A percentile compares a stretch with the other conserved stretches of the same genome.
phyloP scores from a whole-genome alignment of 805 yeast genomes.

The Maudiozyma turicensis region DNA sequence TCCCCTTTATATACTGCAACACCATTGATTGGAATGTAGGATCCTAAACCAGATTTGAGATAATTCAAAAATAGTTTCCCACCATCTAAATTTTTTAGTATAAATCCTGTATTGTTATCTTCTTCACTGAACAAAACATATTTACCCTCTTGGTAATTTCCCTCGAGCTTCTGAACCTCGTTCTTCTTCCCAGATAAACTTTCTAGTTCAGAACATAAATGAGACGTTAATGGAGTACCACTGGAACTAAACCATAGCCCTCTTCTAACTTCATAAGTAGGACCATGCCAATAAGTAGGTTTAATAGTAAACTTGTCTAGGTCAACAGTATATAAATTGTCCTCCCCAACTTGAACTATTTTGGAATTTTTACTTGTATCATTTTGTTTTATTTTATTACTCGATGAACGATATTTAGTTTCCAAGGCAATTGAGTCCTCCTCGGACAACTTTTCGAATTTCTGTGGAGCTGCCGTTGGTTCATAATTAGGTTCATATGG shows the following conservation, averaged over 20 bases:
- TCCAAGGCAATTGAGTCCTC: constrained; percentile 60
- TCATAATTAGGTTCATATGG: constrained; percentile 51
- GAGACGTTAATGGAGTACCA: constrained; percentile 43
- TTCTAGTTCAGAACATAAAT: constrained; percentile 52
- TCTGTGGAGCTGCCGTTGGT: constrained; percentile 41
- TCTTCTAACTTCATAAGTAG: constrained; percentile 69
- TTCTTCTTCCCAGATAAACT: constrained; percentile 3
- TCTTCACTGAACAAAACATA: constrained; percentile 32
- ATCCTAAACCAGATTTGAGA: constrained; percentile 28
- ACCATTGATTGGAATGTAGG: constrained; percentile 37
- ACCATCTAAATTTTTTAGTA: constrained; percentile 36
- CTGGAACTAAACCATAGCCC: constrained; percentile 72
- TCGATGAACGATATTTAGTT: constrained; percentile 25
- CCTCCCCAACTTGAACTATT: constrained; percentile 62
- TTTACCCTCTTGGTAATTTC: constrained; percentile 8
- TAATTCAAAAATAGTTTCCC: constrained; percentile 32
- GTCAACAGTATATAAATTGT: constrained; percentile 66
- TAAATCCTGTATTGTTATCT: constrained; percentile 32
- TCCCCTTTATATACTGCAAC: constrained; percentile 26
- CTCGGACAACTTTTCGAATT: constrained; percentile 58
- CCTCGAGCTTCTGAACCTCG: constrained; percentile 1
- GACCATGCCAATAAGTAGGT: constrained; percentile 87
- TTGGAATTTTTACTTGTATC: too few species aligned
- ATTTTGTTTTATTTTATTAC: constrained; percentile 9
- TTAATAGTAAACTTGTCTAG: constrained; percentile 40